phyloP scores from a whole-genome alignment of 2,329 filamentous ascomycete species.

The Hortaea werneckii region DNA sequence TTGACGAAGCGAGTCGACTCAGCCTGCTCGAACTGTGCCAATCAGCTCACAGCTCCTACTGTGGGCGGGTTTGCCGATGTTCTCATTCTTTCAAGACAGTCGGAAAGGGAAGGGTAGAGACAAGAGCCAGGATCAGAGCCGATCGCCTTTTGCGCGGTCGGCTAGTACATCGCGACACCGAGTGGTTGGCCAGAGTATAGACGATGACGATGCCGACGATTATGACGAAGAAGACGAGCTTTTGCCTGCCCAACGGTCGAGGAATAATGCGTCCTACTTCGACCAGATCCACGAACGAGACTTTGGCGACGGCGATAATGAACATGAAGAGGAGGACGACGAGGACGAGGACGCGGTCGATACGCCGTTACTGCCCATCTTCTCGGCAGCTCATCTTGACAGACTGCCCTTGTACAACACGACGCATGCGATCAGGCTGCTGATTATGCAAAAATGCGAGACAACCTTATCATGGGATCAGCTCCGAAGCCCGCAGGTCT shows the following conservation, averaged over 20 bases:
- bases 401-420: conserved; percentile 79
- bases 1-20: too few species aligned
- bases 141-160: conserved; percentile 10
- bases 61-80: conserved; percentile 2
- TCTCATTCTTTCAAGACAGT: conserved; percentile 4
- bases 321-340: conserved; percentile 31
- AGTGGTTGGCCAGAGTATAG: conserved; percentile 12
- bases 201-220: conserved; percentile 9
- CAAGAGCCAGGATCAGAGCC: not conserved
- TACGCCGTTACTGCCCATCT: conserved; percentile 60
- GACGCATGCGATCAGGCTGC: conserved; percentile 77
- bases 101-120: conserved; percentile 2
- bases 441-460: conserved; percentile 77
- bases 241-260: conserved; percentile 9
- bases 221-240: conserved; percentile 13
- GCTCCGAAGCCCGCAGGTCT: conserved; percentile 87
- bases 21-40: too few species aligned
- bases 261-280: conserved; percentile 10
- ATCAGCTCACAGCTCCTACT: too few species aligned
- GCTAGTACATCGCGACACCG: conserved; percentile 19
- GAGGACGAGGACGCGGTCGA: conserved; percentile 36
- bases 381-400: conserved; percentile 71
- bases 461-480: conserved; percentile 93
- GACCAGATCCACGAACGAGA: conserved; percentile 14
- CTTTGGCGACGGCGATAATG: conserved; percentile 35